Evolutionary conservation across 805 yeast species (phyloP), one percentile per base, ranked within the genome.

Genomic region (Schwanniomyces vanrijiae): DNA sequence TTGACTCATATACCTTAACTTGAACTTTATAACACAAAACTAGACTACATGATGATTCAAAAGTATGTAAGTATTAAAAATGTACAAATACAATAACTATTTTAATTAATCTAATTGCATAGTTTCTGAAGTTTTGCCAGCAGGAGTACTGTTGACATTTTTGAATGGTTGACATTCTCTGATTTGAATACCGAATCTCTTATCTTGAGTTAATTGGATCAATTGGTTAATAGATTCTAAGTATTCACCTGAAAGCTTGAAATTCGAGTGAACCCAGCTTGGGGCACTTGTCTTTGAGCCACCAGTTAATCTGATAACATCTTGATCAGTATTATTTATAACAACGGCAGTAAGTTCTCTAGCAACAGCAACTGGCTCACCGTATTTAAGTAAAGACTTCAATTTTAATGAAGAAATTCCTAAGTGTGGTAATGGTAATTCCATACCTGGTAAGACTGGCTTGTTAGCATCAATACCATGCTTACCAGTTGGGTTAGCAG

Each of bases 211-310:
- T 57, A 86, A 69, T 51, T 80, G 76, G 46, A 80, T 76, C 62
- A 88, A 73, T 50, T 81, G 78, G 51, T 73, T 62, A 38, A 83
- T 75, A 46, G 80, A 78, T 46, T 75, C 72, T 13, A 53, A 50
- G 47, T 59, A 74, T 5, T 72, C 69, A 40, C 80, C 81, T 25
- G 75, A 65, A 46, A 92, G 68, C 65, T 84, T 84, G 68, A 74
- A 83, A 37, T 79, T 72, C 22, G 96, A 88, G 63, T 91, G 97
- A 38, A 88, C 86, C 94, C 96, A 94, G 55, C 89, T 81, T 56
- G 97, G 91, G 49, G 79, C 77, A 44, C 83, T 77, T 21, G 84
- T 75, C 56, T 77, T 75, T 33, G 73, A 65, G 41, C 96, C 96
- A 40, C 97, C 97, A 22, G 92, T 81, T 53, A 92, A 76, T 63